Base-by-base conservation (phyloP, 2,329 filamentous ascomycete species). In the Phoma sp. region DNA sequence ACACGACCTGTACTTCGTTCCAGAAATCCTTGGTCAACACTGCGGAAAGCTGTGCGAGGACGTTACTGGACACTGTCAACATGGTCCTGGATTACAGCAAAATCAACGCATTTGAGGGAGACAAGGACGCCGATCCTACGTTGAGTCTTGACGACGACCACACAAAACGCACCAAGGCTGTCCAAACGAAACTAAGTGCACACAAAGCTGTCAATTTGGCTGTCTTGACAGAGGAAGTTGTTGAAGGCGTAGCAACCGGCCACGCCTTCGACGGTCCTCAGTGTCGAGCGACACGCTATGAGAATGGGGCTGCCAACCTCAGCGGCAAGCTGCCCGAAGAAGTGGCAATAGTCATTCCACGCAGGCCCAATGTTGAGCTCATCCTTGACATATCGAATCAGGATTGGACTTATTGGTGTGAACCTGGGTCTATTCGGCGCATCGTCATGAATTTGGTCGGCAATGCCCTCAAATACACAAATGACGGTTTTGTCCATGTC, bases 241-340 rank as follows among this genome's bases (percentile, higher is more conserved):
- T 83, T 3, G 81, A 83, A 56, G 79, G 82, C 2, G 79, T 83
- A 5, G 79, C 72, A 62, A 71, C 75, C 36, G 82, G 81, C 0
- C 79, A 82, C 30, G 62, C 69, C 2, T 75, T 74, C 61, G 68
- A 68, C 46, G 69, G 68, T 38, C 55, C 63, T 8, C 51, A 58
- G 8, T 65, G 24, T 22, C 27, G 33, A 38, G 10, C 43, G 44
- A 18, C 42, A n/a, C 39, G 24, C 8, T 10, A 37, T 14, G 39
- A 46, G n/a, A 14, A 23, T 25, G 39, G 4, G 14, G 44, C 38
- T 25, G 32, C n/a, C 44, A 47, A 3, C 11, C 7, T 13, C n/a
- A 22, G 37, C 11, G 32, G 25, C n/a, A 33, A 11, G n/a, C 37
- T 10, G 3, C 27, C 13, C 9, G 38, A 22, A 7, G 14, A 9